These are phyloP conservation scores for Trametes pubescens DNA, from an alignment of 1,284 basidiomycete genomes.

Conservation along the genomic window DNA sequence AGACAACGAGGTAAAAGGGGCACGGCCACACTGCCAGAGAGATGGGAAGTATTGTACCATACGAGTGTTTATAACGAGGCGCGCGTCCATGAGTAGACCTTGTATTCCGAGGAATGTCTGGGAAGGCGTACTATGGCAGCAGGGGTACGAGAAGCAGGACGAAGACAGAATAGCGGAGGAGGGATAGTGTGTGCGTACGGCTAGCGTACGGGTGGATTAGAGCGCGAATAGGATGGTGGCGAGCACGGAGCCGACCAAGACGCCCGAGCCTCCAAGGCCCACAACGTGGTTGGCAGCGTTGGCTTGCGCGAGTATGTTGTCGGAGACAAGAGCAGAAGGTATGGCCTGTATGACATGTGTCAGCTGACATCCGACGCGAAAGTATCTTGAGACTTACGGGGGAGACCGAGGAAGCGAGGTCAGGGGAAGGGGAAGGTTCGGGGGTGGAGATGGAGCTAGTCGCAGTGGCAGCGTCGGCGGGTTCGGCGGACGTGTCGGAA, in stretches of 20 bases:
- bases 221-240: slow-evolving; percentile 17
- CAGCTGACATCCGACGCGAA: not conserved
- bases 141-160: not conserved
- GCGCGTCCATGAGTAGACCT: slow-evolving; percentile 1
- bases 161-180: not conserved
- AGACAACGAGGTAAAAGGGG: slow-evolving; percentile 7
- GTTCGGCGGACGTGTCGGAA: not conserved
- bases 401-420: not conserved
- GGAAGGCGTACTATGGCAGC: not conserved
- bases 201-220: slow-evolving; percentile 20
- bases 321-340: slow-evolving; percentile 4
- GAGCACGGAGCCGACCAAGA: slow-evolving; percentile 23
- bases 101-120: not conserved
- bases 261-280: slow-evolving; percentile 11
- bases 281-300: slow-evolving; percentile 17
- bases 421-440: not conserved
- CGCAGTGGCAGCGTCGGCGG: not conserved
- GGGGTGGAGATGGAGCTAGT: not conserved
- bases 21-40: slow-evolving; percentile 9
- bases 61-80: slow-evolving; percentile 21
- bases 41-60: slow-evolving; percentile 14
- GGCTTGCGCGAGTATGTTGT: slow-evolving; percentile 8
- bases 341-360: not conserved
- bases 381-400: not conserved
- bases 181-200: slow-evolving; percentile 1